phyloP scores from a whole-genome alignment of 306 rosid genomes.

The Elaeagnus macrophylla region DNA sequence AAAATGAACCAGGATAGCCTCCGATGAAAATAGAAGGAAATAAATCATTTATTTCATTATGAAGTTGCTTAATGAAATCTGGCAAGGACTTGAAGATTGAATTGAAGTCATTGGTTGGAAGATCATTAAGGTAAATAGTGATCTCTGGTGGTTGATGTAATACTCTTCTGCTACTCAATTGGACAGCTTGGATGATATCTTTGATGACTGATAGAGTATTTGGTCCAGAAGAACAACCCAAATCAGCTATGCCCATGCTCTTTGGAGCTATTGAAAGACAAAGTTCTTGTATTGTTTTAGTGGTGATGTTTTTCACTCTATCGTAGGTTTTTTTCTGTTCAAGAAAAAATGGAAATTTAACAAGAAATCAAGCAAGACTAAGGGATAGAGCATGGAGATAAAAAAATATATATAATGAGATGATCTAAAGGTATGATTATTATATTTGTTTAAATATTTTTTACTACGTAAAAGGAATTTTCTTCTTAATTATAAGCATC shows the following conservation, averaged over 20 bases:
- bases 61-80: conserved; percentile 30
- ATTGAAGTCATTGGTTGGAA: conserved; percentile 68
- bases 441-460: no score
- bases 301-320: conserved; percentile 24
- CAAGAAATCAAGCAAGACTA: neutral
- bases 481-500: no score
- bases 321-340: conserved; percentile 33
- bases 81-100: conserved; percentile 52
- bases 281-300: conserved; percentile 31
- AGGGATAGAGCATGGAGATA: no score
- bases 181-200: conserved; percentile 29
- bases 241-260: conserved; percentile 63
- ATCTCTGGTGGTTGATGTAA: conserved; percentile 33
- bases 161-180: conserved; percentile 14
- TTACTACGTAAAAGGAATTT: no score
- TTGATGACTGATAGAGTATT: conserved; percentile 40
- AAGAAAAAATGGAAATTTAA: conserved; percentile 10
- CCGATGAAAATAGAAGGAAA: conserved; percentile 31
- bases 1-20: conserved; percentile 54
- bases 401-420: no score
- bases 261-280: conserved; percentile 15
- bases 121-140: conserved; percentile 50
- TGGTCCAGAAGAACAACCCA: conserved; percentile 89
- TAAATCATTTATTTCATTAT: conserved; percentile 10
- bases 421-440: no score